Conservation (phyloP, 441 rosid genomes). For the Pelargonium australe region DNA sequence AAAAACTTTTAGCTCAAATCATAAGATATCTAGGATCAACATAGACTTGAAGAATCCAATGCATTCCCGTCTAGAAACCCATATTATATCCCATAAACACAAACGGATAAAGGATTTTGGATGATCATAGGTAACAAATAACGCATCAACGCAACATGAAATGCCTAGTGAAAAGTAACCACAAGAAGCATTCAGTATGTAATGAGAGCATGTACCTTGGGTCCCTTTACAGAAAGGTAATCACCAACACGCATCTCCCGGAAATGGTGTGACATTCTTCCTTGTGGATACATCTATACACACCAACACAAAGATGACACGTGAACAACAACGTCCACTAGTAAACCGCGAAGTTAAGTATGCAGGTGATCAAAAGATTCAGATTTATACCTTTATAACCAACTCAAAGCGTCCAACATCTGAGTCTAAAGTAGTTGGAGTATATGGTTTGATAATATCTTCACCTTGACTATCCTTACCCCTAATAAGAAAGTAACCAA, state of each 20-base stretch:
- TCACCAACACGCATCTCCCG: conserved; percentile 44
- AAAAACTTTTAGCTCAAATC: no score
- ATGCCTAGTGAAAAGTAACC: neutral
- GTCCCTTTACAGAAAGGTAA: conserved; percentile 42
- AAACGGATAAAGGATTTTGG: no score
- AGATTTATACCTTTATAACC: conserved; percentile 28
- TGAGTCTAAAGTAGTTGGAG: conserved; percentile 36
- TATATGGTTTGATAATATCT: conserved; percentile 25
- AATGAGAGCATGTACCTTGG: conserved; percentile 28
- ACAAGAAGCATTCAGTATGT: neutral
- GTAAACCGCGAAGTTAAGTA: neutral
- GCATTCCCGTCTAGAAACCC: no score
- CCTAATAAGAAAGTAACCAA: conserved; percentile 12
- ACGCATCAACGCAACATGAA: no score
- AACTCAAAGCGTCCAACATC: conserved; percentile 33
- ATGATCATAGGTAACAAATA: no score
- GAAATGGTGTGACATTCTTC: conserved; percentile 51
- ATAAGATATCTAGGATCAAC: no score
- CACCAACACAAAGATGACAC: neutral
- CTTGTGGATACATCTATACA: conserved; percentile 37
- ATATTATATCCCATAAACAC: no score
- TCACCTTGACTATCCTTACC: conserved; percentile 29
- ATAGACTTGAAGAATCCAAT: no score
- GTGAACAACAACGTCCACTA: neutral
- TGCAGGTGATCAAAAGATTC: neutral